Percentiles rank a stretch among this genome's conserved stretches.
Conservation (phyloP, 495 filamentous ascomycete species). For the Letharia lupina region DNA sequence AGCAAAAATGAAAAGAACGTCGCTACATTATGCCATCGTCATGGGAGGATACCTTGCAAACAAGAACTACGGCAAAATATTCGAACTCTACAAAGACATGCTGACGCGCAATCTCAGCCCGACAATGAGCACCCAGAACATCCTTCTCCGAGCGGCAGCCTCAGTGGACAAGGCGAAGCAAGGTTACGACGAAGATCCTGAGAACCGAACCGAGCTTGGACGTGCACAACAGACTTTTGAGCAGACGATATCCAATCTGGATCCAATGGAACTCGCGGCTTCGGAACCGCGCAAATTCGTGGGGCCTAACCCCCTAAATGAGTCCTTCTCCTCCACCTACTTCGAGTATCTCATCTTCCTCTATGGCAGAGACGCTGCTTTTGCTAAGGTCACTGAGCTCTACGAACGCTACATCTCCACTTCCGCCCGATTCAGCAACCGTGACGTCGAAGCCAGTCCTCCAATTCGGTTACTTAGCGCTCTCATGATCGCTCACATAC, state of each 20-base stretch:
- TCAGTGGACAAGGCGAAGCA: slow-evolving; percentile 27
- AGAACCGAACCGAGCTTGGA: slow-evolving; percentile 13
- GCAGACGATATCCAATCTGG: slow-evolving; percentile 28
- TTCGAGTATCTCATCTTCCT: slow-evolving; percentile 55
- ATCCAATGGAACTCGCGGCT: slow-evolving; percentile 27
- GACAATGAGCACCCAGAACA: slow-evolving; percentile 39
- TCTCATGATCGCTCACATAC: slow-evolving; percentile 55
- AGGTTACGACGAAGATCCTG: slow-evolving; percentile 24
- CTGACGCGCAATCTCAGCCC: slow-evolving; percentile 35
- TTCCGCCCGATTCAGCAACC: slow-evolving; percentile 27
- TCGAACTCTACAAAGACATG: slow-evolving; percentile 47
- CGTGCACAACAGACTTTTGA: slow-evolving; percentile 26
- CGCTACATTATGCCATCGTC: slow-evolving; percentile 68
- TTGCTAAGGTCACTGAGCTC: slow-evolving; percentile 45
- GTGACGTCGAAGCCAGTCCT: slow-evolving; percentile 25
- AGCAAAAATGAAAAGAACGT: slow-evolving; percentile 48
- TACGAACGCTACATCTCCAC: slow-evolving; percentile 43
- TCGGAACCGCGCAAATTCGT: slow-evolving; percentile 27
- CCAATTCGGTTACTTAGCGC: slow-evolving; percentile 54
- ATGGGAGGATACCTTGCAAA: slow-evolving; percentile 54
- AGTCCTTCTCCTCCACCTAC: slow-evolving; percentile 40
- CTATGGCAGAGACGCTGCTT: slow-evolving; percentile 49
- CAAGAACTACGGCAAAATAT: slow-evolving; percentile 43
- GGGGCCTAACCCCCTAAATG: slow-evolving; percentile 22
- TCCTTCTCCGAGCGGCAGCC: slow-evolving; percentile 38